Evolutionary conservation across 192 early-diverging fungal genomes (phyloP), one percentile per base, ranked within the genome.

Genomic region (Gorgonomyces haynaldii): DNA sequence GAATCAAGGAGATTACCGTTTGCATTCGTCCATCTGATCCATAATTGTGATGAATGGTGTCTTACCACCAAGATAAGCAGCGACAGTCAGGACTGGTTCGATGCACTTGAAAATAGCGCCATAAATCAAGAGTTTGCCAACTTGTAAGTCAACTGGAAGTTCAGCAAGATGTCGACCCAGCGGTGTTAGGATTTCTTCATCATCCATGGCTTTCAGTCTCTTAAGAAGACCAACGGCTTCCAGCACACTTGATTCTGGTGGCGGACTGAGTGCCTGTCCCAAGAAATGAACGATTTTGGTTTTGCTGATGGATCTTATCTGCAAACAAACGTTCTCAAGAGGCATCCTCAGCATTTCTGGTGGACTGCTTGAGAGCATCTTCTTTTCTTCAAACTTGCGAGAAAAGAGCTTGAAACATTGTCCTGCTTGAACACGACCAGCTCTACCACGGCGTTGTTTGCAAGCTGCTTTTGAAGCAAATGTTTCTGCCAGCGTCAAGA

Each of bases 341-440:
- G 89, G 86, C 28, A 79, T 71, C 9, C 88, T 72, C 40, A 83
- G 53, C 16, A 95, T 81, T 65, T 95, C 91, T 8, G 91, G 89
- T 23, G 66, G 69, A 4, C 70, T 60, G n/a, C 82, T 69, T 0
- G 48, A 42, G 17, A 61, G 54, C 24, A 74, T 67, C 71, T 50
- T 24, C 6, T 19, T 42, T 22, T 48, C 10, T 42, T 66, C 64
- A 16, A 66, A 50, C 6, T 28, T n/a, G 19, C 45, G 53, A 5
- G 57, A 49, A 36, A 55, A 71, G 0, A 71, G 61, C 44, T 66
- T 66, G 37, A 40, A 91, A 52, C 88, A 91, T 0, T 78, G 50
- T 19, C 92, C 92, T 16, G 71, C 66, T 32, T 76, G 72, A 4
- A 83, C 78, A 42, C 92, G 74, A 3, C 92, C 92, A 3, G 92